Conservation (phyloP, 2,329 filamentous ascomycete species). For the Ceratocystis eucalypticola region DNA sequence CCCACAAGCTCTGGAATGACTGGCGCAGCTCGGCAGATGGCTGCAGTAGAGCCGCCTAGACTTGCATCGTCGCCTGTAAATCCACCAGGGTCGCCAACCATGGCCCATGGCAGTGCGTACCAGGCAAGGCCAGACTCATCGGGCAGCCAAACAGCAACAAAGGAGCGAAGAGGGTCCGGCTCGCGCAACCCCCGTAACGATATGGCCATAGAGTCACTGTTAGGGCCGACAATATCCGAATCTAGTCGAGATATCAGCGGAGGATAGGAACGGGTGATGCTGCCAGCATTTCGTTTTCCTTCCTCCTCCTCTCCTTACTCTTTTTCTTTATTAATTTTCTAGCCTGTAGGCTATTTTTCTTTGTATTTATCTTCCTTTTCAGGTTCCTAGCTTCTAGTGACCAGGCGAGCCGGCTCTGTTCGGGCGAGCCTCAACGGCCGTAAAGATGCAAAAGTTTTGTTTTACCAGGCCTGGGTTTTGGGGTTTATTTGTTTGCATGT, state of each 20-base stretch:
- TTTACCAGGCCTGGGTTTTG: no score
- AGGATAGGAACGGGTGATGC: neutral
- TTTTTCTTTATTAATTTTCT: neutral
- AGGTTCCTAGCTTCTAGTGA: neutral
- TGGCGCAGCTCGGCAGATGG: no score
- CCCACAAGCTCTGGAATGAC: neutral
- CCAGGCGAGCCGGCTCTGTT: neutral
- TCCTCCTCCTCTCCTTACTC: neutral
- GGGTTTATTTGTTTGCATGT: neutral
- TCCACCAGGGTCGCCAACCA: no score
- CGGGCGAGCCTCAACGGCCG: neutral
- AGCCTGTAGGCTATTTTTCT: neutral
- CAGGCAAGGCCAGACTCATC: neutral
- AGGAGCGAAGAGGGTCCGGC: neutral
- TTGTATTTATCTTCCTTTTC: neutral
- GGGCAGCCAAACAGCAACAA: neutral
- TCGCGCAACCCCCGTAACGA: constrained; percentile 3
- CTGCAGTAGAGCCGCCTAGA: neutral
- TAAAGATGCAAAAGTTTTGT: neutral
- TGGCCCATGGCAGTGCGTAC: neutral
- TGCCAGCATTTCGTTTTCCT: neutral
- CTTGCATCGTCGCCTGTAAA: neutral
- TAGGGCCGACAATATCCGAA: neutral
- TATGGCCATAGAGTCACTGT: constrained; percentile 13
- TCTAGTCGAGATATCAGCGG: neutral